Evolutionary conservation across 1,284 basidiomycete genomes (phyloP).

Genomic region (Coniferiporia sulphurascens): DNA sequence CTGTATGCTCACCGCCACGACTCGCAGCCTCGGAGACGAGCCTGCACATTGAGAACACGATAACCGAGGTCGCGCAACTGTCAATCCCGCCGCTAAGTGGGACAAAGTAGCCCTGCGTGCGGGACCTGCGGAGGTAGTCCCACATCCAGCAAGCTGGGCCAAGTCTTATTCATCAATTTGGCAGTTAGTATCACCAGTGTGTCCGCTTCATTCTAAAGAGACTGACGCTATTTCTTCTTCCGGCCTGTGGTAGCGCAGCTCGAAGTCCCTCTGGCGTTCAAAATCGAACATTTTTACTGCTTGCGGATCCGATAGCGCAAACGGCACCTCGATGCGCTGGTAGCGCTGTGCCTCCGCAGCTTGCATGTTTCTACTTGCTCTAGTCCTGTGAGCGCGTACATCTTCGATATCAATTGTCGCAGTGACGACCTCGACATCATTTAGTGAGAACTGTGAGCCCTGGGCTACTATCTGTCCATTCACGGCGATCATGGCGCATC

Average conservation of each 20-base stretch:
- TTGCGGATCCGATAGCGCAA: conserved; percentile 69
- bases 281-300: conserved; percentile 46
- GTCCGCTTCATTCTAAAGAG: neutral
- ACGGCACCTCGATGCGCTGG: conserved; percentile 73
- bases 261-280: conserved; percentile 38
- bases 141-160: conserved; percentile 99
- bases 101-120: conserved; percentile 93
- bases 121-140: conserved; percentile 95
- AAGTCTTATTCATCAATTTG: conserved; percentile 45
- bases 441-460: conserved; percentile 93
- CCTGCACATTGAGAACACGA: conserved; percentile 95
- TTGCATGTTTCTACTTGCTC: conserved; percentile 85
- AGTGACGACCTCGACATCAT: conserved; percentile 92
- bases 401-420: conserved; percentile 96
- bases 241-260: conserved; percentile 78
- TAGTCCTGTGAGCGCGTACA: conserved; percentile 82
- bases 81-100: conserved; percentile 98
- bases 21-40: conserved; percentile 75
- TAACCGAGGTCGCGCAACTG: conserved; percentile 92
- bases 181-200: conserved; percentile 11
- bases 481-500: conserved; percentile 91
- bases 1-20: conserved; percentile 55
- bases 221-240: conserved; percentile 97
- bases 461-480: conserved; percentile 93
- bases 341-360: conserved; percentile 74